Base-by-base conservation (phyloP, 768 basidiomycete species). In the Tulasnella sp. region DNA sequence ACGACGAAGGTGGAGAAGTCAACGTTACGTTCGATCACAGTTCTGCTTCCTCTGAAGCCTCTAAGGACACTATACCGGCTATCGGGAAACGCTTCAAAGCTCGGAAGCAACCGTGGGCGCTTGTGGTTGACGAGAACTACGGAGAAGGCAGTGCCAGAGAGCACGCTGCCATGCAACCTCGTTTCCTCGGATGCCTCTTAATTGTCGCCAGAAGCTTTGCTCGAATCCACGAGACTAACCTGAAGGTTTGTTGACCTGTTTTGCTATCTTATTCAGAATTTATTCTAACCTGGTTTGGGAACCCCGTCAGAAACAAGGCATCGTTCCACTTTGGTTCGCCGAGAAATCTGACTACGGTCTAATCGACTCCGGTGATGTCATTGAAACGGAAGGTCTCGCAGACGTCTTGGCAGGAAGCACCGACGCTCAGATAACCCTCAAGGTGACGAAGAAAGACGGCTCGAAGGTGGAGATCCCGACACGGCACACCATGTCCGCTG, bases 81-180 rank as follows among this genome's bases (percentile, higher is more conserved):
- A 84, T 97, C 2, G 95, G 95, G 47, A 95, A 98, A 83, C 87
- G 86, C 22, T 89, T 96, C 79, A 95, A 93, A 79, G 84, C 88
- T 26, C 84, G 90, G 70, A 82, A 84, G 26, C 90, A 95, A 81
- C 91, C 95, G 0, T 99, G 95, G 95, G 90, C 95, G 72, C 80
- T 98, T 62, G 82, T 99, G 39, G 96, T 98, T 0, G 95, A 97
- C 77, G 95, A 98, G 9, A 97, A 96, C 78, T 96, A 98, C 78
- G 97, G 97, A 1, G 97, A 99, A 80, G 97, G 97, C 35, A 95
- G 93, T 76, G 97, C 97, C 8, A 87, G 97, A 71, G 97, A 99
- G 80, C 97, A 99, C 79, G 97, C 97, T 40, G 95, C 97, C 26
- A 84, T 99, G 39, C 96, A 98, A 78, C 97, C 97, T 32, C 87